phyloP scores from a whole-genome alignment of 2,329 filamentous ascomycete genomes.

The Arthroderma sp. region DNA sequence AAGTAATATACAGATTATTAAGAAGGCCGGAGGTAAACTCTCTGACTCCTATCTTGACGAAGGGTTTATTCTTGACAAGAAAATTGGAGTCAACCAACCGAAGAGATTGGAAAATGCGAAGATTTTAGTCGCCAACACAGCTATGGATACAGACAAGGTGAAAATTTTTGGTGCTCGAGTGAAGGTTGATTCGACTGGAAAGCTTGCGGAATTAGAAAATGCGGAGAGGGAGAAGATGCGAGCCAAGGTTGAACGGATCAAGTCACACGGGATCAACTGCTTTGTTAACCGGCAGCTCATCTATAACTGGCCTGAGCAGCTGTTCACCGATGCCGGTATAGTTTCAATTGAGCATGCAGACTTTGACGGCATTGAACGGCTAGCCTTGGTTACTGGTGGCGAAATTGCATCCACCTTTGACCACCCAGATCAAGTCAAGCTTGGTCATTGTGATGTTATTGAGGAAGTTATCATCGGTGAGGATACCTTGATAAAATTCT shows the following conservation, averaged over 20 bases:
- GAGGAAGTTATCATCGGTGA: conserved; percentile 98
- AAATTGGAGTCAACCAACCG: conserved; percentile 96
- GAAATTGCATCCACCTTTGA: conserved; percentile 98
- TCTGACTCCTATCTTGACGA: conserved; percentile 96
- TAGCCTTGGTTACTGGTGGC: conserved; percentile 89
- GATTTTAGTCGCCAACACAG: conserved; percentile 93
- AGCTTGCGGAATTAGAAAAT: conserved; percentile 96
- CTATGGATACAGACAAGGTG: conserved; percentile 99
- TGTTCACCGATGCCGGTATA: conserved; percentile 95
- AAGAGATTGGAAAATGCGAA: conserved; percentile 96
- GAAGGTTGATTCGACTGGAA: conserved; percentile 91
- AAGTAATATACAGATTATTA: conserved; percentile 98
- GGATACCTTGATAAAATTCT: conserved; percentile 95
- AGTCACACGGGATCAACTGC: conserved; percentile 97
- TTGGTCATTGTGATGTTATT: conserved; percentile 87
- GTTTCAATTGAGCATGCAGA: conserved; percentile 98
- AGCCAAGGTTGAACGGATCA: conserved; percentile 97
- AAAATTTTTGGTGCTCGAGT: conserved; percentile 98
- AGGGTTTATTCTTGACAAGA: conserved; percentile 97
- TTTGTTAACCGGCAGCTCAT: conserved; percentile 99
- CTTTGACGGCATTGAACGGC: conserved; percentile 91
- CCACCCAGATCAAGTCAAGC: conserved; percentile 91
- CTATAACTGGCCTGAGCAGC: conserved; percentile 99
- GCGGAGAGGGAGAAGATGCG: conserved; percentile 99
- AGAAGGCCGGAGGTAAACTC: conserved; percentile 95